Evolutionary conservation across 2,329 filamentous ascomycete genomes (phyloP).

Genomic region (Paramyrothecium sp.): DNA sequence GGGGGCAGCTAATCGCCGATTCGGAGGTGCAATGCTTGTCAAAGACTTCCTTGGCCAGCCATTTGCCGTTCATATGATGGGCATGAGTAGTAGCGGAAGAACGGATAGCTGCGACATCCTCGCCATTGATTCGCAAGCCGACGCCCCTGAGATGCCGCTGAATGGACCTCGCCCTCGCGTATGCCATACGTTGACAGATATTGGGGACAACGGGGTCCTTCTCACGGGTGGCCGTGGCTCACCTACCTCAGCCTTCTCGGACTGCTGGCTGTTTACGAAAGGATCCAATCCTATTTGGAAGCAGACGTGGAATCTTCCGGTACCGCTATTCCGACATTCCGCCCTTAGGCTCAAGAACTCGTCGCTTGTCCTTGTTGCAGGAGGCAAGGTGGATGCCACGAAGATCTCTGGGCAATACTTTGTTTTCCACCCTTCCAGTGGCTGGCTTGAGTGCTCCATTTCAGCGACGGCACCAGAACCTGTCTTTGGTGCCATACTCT

Average conservation of each 20-base stretch:
- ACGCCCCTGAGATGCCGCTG: conserved; percentile 22
- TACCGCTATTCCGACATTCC: conserved; percentile 74
- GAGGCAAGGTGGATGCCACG: conserved; percentile 55
- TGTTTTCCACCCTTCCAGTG: conserved; percentile 46
- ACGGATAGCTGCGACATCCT: conserved; percentile 53
- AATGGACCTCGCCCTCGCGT: conserved; percentile 47
- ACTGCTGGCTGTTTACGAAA: conserved; percentile 73
- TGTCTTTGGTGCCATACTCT: conserved; percentile 43
- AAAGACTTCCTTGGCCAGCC: conserved; percentile 36
- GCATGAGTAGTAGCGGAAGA: conserved; percentile 41
- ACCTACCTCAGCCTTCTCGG: conserved; percentile 64
- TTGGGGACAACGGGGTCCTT: conserved; percentile 58
- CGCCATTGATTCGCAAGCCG: conserved; percentile 12
- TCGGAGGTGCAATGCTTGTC: conserved; percentile 53
- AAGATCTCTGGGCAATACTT: conserved; percentile 50
- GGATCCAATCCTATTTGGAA: conserved; percentile 55
- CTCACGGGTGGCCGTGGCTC: conserved; percentile 78
- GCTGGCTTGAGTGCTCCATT: conserved; percentile 45
- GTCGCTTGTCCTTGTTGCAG: conserved; percentile 55
- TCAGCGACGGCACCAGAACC: conserved; percentile 29
- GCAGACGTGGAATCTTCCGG: conserved; percentile 62
- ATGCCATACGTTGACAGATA: conserved; percentile 73
- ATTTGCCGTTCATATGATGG: conserved; percentile 44
- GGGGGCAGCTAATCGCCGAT: conserved; percentile 47
- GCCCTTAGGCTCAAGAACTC: conserved; percentile 51